Evolutionary conservation across 768 basidiomycete genomes (phyloP).

Genomic region (Phaeotremella fagi): DNA sequence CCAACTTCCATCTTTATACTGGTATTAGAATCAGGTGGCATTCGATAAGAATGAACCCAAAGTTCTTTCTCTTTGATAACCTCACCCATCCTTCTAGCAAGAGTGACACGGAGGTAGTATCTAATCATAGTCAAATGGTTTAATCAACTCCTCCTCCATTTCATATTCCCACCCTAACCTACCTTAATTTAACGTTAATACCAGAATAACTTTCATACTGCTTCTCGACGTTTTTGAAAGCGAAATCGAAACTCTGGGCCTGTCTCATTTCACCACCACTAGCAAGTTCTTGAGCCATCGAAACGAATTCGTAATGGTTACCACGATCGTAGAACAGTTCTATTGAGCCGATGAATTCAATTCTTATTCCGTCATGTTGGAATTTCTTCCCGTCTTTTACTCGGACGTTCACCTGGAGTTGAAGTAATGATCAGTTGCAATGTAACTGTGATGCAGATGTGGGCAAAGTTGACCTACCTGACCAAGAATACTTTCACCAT

Average conservation of each 20-base stretch:
- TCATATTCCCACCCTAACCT: slow-evolving; percentile 30
- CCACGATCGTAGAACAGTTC: slow-evolving; percentile 89
- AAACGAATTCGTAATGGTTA: slow-evolving; percentile 96
- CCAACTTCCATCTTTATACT: slow-evolving; percentile 99
- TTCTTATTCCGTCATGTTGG: slow-evolving; percentile 92
- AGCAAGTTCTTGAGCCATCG: slow-evolving; percentile 88
- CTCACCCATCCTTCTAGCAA: slow-evolving; percentile 87
- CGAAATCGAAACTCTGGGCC: slow-evolving; percentile 92
- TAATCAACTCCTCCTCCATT: not conserved
- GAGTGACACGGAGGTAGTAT: slow-evolving; percentile 85
- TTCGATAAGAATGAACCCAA: slow-evolving; percentile 97
- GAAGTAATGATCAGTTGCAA: too few relatives aligned
- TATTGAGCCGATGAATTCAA: slow-evolving; percentile 94
- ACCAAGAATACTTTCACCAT: slow-evolving; percentile 85
- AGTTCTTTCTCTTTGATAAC: slow-evolving; percentile 87
- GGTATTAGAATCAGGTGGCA: slow-evolving; percentile 97
- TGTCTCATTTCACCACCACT: slow-evolving; percentile 95
- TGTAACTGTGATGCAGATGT: too few relatives aligned
- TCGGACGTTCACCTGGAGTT: slow-evolving; percentile 69
- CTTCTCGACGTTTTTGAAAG: slow-evolving; percentile 99
- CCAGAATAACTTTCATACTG: slow-evolving; percentile 97
- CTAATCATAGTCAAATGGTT: slow-evolving; percentile 50
- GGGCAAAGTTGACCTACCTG: slow-evolving; percentile 61
- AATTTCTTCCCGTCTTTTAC: slow-evolving; percentile 93
- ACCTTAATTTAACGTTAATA: slow-evolving; percentile 97